Evolutionary conservation across 2,329 filamentous ascomycete genomes (phyloP).

Genomic region (Botryotinia narcissicola): DNA sequence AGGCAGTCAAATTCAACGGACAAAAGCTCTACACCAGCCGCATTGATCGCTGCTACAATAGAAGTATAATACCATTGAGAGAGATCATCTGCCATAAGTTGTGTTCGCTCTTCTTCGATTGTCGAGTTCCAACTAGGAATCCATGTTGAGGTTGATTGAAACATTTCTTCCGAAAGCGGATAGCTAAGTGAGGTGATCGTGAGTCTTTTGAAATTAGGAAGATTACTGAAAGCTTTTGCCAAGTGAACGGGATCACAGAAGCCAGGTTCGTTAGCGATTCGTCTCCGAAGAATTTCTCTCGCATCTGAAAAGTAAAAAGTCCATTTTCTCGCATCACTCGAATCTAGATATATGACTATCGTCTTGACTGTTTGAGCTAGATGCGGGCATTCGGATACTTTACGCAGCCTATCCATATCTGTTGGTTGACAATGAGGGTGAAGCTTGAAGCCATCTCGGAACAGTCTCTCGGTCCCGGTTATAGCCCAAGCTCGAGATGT

Average conservation of each 20-base stretch:
- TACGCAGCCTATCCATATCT: conserved; percentile 11
- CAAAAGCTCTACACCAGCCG: background rate
- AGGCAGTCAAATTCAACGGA: conserved; percentile 14
- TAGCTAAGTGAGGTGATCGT: conserved; percentile 11
- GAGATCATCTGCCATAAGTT: conserved; percentile 18
- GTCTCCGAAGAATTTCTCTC: conserved; percentile 12
- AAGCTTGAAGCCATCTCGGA: conserved; percentile 20
- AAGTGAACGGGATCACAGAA: conserved; percentile 12
- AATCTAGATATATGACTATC: conserved; percentile 17
- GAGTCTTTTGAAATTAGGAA: conserved; percentile 8
- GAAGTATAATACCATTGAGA: conserved; percentile 22
- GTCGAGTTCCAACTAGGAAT: conserved; percentile 16
- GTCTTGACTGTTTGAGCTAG: conserved; percentile 17
- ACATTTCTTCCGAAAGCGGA: conserved; percentile 9
- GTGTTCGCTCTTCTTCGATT: conserved; percentile 11
- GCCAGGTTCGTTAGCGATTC: conserved; percentile 8
- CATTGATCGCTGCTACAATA: conserved; percentile 13
- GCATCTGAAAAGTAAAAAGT: conserved; percentile 20
- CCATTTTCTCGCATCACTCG: conserved; percentile 16
- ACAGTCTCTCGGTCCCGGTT: conserved; percentile 7
- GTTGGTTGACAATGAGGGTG: conserved; percentile 16
- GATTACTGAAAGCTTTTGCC: background rate
- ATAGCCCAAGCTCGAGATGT: conserved; percentile 14
- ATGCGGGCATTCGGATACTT: conserved; percentile 5
- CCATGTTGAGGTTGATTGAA: conserved; percentile 14